These are phyloP conservation scores for Globisporangium yorkense DNA, from an alignment of 352 stramenopile species.

Conservation along the genomic window DNA sequence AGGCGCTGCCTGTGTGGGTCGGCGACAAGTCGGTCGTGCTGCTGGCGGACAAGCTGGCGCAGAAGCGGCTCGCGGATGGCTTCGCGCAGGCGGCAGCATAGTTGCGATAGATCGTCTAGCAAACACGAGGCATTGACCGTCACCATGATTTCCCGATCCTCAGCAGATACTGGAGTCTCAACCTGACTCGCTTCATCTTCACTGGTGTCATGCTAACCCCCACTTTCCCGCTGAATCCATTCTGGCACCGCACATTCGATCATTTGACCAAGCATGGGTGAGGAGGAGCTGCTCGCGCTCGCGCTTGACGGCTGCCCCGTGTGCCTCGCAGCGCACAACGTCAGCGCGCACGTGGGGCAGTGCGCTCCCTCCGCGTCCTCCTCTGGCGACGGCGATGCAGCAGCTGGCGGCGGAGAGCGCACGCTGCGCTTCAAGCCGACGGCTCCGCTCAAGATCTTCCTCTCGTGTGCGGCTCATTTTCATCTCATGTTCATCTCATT, in stretches of 20 bases:
- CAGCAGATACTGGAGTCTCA: too few relatives aligned
- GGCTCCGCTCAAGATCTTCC: slow-evolving; percentile 60
- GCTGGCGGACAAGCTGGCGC: slow-evolving; percentile 44
- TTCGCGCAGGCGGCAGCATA: slow-evolving; percentile 1
- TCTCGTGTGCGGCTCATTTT: slow-evolving; percentile 43
- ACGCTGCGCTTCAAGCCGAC: slow-evolving; percentile 37
- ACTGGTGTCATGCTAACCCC: too few relatives aligned
- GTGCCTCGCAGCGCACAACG: slow-evolving; percentile 7
- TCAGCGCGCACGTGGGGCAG: slow-evolving; percentile 2
- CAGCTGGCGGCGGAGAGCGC: neutral
- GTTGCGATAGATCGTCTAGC: neutral
- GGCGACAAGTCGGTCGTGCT: slow-evolving; percentile 47
- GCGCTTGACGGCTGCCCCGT: slow-evolving; percentile 10
- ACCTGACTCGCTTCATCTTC: too few relatives aligned
- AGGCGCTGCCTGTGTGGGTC: slow-evolving; percentile 50
- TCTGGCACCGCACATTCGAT: too few relatives aligned
- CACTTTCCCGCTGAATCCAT: too few relatives aligned
- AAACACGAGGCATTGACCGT: too few relatives aligned
- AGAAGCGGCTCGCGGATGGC: slow-evolving; percentile 27
- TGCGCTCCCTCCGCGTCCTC: neutral
- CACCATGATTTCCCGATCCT: too few relatives aligned
- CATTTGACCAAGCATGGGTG: too few relatives aligned
- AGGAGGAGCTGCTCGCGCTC: too few relatives aligned
- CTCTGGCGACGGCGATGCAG: neutral
- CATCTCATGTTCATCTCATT: neutral